Base-by-base conservation (phyloP, 805 yeast genomes). In the Candida easanensis region DNA sequence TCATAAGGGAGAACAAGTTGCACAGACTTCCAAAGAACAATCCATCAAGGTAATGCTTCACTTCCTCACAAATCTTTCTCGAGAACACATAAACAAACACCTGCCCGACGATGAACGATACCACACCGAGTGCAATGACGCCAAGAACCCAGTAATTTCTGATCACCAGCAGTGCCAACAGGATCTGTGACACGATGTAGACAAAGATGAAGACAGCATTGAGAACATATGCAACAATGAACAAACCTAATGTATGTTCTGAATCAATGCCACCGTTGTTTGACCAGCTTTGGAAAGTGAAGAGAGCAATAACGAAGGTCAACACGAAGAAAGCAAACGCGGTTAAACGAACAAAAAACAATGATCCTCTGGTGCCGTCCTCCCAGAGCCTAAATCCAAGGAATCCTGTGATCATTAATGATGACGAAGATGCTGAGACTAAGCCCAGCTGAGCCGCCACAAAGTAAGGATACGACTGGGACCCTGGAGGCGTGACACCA, bases 301-400 rank as follows among this genome's bases (percentile, higher is more conserved):
- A 64, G 4, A 88, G 52, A 1, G 88, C 68, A 4, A 88, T 71
- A 21, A 88, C 61, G 57, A 85, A 90, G 45, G 84, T 79, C 21
- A 82, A 62, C 1, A 73, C 68, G 55, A 88, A 89, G 57, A 87
- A 80, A 1, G 67, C 52, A 1, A 71, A 38, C n/a, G 88, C 70
- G 1, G 77, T 52, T 3, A 72, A 38, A 46, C 88, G 70, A 33
- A 85, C 62, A 4, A 71, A 58, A 61, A 78, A 65, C 71, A 87
- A 73, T 1, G 96, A 80, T 44, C 60, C 69, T 15, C 62, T 58
- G 1, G 96, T 84, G 16, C 97, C 97, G 63, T 91, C 99, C 62
- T 90, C 97, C 95, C 96, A 93, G 27, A 90, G 65, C 62, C 89
- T 93, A 62, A 88, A 88, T 16, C 91, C 90, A 16, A 89, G 64